Evolutionary conservation across 2,329 filamentous ascomycete species (phyloP), one percentile per base, ranked within the genome.

Genomic region (Chaetomiaceae sp.): DNA sequence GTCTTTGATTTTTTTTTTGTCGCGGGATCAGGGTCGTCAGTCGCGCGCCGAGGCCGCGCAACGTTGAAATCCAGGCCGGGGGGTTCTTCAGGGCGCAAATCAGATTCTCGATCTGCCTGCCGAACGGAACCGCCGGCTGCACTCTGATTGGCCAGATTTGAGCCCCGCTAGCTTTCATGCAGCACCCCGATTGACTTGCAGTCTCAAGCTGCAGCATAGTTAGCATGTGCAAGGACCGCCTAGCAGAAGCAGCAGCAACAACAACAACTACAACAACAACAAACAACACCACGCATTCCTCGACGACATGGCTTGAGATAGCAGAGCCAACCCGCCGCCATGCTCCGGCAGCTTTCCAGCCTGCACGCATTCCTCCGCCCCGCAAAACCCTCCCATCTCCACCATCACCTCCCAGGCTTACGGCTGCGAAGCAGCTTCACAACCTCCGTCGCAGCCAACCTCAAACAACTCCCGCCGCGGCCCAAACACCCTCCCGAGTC

Each of bases 401-500:
- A 13, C 37, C 23, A 51, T 40, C 34, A 34, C 46, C 5, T 13
- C 5, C 6, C 37, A 16, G 16, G 13, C 16, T 18, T 16, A 14
- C 14, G 18, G 11, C 13, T 48, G 30, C 42, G 29, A 18, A 27
- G 8, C n/a, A 43, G 54, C 57, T 68, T 73, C 63, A 68, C 65
- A 41, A 48, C 63, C 53, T 65, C 68, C 42, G 44, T 64, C n/a
- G 25, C 60, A 44, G 37, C 54, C 18, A 56, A 63, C 45, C 61
- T 64, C 45, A 87, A 86, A 66, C 79, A 80, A 49, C 75, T 95
- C 65, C 91, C 92, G 1, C 85, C 90, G 5, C 84, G 90, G 4
- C 85, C 87, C 13, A 80, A 76, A 56, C 78, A 84, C 11, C 81
- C 94, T 18, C 78, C 84, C 11, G 90, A 96, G 60, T 74, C 78